These are phyloP conservation scores for Isabelozyma pseudorhagii DNA, from an alignment of 805 yeast species.

Conservation along the genomic window DNA sequence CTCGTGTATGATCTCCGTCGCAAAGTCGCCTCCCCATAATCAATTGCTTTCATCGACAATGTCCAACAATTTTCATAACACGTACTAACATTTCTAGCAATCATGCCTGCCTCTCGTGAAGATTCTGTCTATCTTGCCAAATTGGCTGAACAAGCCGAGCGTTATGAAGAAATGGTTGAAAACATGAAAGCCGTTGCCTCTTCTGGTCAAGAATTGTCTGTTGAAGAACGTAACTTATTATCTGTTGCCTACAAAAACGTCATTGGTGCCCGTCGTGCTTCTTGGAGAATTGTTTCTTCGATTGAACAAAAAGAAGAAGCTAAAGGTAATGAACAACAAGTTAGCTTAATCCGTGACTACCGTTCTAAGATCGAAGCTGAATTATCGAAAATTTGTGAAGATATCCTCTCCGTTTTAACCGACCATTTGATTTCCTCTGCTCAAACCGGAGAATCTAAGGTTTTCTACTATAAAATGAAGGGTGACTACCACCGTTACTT, in stretches of 20 bases:
- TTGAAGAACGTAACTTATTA: conserved; percentile 95
- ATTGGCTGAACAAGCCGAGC: conserved; percentile 98
- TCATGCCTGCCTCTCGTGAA: conserved; percentile 87
- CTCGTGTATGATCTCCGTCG: too few species aligned
- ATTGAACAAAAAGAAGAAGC: conserved; percentile 98
- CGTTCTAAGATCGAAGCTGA: conserved; percentile 93
- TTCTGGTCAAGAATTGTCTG: conserved; percentile 90
- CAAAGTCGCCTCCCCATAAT: too few species aligned
- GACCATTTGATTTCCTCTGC: conserved; percentile 92
- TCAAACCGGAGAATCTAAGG: conserved; percentile 95
- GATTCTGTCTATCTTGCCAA: conserved; percentile 97
- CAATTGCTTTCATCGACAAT: background rate
- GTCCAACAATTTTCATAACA: background rate
- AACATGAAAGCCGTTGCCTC: conserved; percentile 98
- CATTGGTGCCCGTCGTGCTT: conserved; percentile 98
- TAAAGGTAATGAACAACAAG: conserved; percentile 91
- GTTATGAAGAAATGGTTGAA: conserved; percentile 99
- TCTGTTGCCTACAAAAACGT: conserved; percentile 98
- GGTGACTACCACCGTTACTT: conserved; percentile 99
- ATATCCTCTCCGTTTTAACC: conserved; percentile 82
- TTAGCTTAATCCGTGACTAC: conserved; percentile 84
- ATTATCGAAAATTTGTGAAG: conserved; percentile 90
- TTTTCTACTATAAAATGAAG: conserved; percentile 97
- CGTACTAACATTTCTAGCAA: conserved; percentile 2
- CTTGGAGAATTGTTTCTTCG: conserved; percentile 98